These are phyloP conservation scores for Termitomyces sp. DNA, from an alignment of 768 basidiomycete species.

Conservation along the genomic window DNA sequence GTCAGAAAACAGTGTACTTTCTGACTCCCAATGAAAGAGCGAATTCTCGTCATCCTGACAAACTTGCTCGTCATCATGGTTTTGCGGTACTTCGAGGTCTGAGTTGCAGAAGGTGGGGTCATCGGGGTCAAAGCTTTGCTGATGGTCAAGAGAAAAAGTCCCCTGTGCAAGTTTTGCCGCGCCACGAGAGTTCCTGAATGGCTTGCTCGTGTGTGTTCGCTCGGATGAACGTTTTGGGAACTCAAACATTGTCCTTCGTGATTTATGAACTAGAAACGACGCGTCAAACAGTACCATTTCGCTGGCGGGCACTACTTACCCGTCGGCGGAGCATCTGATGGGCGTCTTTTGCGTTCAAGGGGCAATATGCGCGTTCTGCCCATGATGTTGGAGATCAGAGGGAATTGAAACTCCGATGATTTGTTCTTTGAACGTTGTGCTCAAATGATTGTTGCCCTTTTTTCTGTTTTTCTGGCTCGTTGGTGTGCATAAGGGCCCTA, in stretches of 20 bases:
- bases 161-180: neutral
- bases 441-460: slow-evolving; percentile 10
- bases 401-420: slow-evolving; percentile 40
- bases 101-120: slow-evolving; percentile 13
- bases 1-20: slow-evolving; percentile 44
- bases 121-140: slow-evolving; percentile 7
- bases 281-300: neutral
- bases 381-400: slow-evolving; percentile 13
- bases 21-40: slow-evolving; percentile 46
- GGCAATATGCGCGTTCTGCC: slow-evolving; percentile 7
- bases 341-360: slow-evolving; percentile 2
- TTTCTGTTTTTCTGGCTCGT: slow-evolving; percentile 10
- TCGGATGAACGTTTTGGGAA: neutral
- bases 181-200: neutral
- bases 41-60: slow-evolving; percentile 21
- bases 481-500: slow-evolving; percentile 3
- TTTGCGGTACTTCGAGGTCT: neutral
- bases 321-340: neutral
- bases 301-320: neutral
- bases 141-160: neutral
- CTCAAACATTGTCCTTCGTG: neutral
- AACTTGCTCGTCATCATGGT: slow-evolving; percentile 10
- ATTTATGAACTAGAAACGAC: slow-evolving; percentile 2
- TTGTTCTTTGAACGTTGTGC: slow-evolving; percentile 7
- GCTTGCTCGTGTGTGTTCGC: neutral